Evolutionary conservation across 306 rosid genomes (phyloP), one percentile per base, ranked within the genome.

Genomic region (Gleditsia sinensis): DNA sequence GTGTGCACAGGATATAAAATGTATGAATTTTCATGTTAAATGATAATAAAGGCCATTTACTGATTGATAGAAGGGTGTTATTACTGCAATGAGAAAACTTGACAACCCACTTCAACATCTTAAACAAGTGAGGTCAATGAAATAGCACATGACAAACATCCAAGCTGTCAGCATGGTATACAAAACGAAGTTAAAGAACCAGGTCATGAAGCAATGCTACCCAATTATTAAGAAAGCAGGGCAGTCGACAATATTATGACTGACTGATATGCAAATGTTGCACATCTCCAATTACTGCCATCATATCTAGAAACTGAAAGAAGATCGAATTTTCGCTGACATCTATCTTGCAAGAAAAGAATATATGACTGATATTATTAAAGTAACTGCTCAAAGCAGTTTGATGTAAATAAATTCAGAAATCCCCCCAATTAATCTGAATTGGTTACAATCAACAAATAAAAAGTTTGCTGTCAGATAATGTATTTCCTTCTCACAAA

Each of bases 11-110:
- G 73, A 62, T 43, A 73, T 42, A 13, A 60, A 33, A 71, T 23
- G 71, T 21, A 75, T 20, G 62, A 50, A 39, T 32, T 46, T 40
- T 72, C 48, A 62, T 72, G 53, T 53, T 33, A 65, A 51, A 50
- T 65, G 40, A 45, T 65, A 81, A 25, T 30, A 19, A 36, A 58
- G 53, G 42, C 20, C 51, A 55, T 59, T 64, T n/a, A 42, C 13
- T 66, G n/a, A 68, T 37, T 55, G 43, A 49, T 20, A 64, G 8
- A 63, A 21, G 67, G 21, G n/a, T n/a, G n/a, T 21, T 54, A 51
- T 57, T 46, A 60, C 65, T 23, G 72, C 5, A 48, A 58, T 39
- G 37, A 51, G 12, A 12, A 64, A 67, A 45, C 55, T 11, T 49
- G 11, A 74, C 14, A 19, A 62, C 40, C 14, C 36, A 74, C 55